Evolutionary conservation across 352 stramenopile species (phyloP).

Genomic region (Globisporangium heterothallicum): DNA sequence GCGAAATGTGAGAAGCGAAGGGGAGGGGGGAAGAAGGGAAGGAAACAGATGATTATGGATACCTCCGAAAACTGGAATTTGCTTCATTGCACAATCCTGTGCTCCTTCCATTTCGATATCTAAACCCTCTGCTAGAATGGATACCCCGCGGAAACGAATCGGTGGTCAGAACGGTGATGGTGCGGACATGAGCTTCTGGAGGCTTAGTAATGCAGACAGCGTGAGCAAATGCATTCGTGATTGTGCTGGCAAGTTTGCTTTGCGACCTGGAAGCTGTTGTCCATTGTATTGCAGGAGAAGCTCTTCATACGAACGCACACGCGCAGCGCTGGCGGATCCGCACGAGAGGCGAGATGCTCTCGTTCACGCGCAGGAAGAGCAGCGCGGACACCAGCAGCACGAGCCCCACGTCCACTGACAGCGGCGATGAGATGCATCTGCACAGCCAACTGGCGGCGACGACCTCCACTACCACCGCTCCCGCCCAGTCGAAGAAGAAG

Average conservation of each 20-base stretch:
- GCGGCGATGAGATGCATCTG: conserved; percentile 10
- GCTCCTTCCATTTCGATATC: neutral
- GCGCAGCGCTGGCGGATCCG: neutral
- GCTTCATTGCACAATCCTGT: too few relatives aligned
- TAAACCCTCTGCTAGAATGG: neutral
- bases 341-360: conserved; percentile 7
- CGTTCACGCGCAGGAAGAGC: conserved; percentile 15
- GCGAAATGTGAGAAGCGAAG: conserved; percentile 8
- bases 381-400: conserved; percentile 18
- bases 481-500: conserved; percentile 2
- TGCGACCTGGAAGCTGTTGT: too few relatives aligned
- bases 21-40: conserved; percentile 9
- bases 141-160: too few relatives aligned
- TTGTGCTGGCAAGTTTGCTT: too few relatives aligned
- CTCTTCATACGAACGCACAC: too few relatives aligned
- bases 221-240: too few relatives aligned
- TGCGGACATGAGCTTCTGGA: too few relatives aligned
- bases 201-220: too few relatives aligned
- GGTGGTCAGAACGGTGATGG: too few relatives aligned
- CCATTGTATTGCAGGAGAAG: too few relatives aligned
- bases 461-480: neutral
- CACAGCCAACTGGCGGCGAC: neutral
- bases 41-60: conserved; percentile 7
- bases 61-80: neutral
- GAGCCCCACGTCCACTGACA: conserved; percentile 13